phyloP scores from a whole-genome alignment of 2,329 filamentous ascomycete genomes.

The Botrytis sinoallii region DNA sequence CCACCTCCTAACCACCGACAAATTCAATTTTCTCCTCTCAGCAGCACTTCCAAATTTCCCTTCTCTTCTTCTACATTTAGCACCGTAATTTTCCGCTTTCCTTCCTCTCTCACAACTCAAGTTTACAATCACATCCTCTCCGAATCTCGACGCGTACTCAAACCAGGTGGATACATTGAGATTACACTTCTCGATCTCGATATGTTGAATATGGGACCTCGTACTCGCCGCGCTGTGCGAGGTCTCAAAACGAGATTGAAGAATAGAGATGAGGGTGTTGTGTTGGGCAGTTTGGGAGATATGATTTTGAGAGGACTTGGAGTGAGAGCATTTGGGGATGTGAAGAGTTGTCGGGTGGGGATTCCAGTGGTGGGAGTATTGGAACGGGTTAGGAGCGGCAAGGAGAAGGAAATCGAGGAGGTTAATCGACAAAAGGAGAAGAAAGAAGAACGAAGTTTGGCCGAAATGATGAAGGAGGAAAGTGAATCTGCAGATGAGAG shows the following conservation, averaged over 20 bases:
- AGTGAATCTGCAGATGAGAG: slow-evolving; percentile 72
- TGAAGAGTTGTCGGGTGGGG: slow-evolving; percentile 75
- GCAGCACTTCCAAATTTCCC: slow-evolving; percentile 58
- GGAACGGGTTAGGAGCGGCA: background rate
- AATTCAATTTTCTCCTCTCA: slow-evolving; percentile 53
- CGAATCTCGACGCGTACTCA: slow-evolving; percentile 73
- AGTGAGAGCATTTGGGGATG: slow-evolving; percentile 64
- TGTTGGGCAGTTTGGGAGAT: slow-evolving; percentile 58
- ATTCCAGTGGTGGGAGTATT: slow-evolving; percentile 66
- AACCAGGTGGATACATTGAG: slow-evolving; percentile 77
- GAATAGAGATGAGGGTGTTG: slow-evolving; percentile 55
- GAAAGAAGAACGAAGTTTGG: slow-evolving; percentile 46
- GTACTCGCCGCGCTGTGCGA: slow-evolving; percentile 65
- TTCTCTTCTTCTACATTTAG: slow-evolving; percentile 75
- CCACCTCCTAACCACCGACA: slow-evolving; percentile 72
- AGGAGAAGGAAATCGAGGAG: slow-evolving; percentile 14
- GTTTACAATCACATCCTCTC: slow-evolving; percentile 69
- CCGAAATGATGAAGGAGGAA: slow-evolving; percentile 70
- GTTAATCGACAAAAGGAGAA: slow-evolving; percentile 42
- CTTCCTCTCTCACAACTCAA: slow-evolving; percentile 63
- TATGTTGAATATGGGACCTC: slow-evolving; percentile 76
- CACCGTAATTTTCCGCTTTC: slow-evolving; percentile 74
- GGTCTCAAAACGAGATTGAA: slow-evolving; percentile 70
- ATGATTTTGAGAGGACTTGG: slow-evolving; percentile 65
- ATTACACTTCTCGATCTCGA: slow-evolving; percentile 75